Evolutionary conservation across 805 yeast genomes (phyloP).

Genomic region (Candida corydali): DNA sequence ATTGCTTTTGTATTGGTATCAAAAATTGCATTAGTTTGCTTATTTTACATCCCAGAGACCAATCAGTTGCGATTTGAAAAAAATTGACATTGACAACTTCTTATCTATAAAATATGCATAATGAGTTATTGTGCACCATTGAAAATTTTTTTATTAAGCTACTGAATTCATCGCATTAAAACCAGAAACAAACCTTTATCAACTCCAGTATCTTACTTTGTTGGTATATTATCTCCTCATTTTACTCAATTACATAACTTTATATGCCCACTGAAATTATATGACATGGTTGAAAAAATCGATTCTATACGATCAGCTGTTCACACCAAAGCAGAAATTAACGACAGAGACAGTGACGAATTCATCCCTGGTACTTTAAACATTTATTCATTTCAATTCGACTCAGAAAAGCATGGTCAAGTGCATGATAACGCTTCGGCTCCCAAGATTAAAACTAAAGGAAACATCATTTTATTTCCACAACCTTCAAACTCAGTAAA

Average conservation of each 20-base stretch:
- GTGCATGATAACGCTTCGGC: slow-evolving; percentile 7
- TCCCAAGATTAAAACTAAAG: slow-evolving; percentile 15
- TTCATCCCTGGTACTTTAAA: slow-evolving; percentile 56
- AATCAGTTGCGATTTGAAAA: too few species aligned
- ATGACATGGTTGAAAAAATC: slow-evolving; percentile 1
- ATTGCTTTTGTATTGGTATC: too few species aligned
- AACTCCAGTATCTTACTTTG: too few species aligned
- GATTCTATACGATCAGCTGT: slow-evolving; percentile 2
- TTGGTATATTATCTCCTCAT: too few species aligned
- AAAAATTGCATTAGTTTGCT: too few species aligned
- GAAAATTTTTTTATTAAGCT: neutral
- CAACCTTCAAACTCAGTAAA: slow-evolving; percentile 49
- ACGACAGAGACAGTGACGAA: slow-evolving; percentile 29
- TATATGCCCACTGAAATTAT: too few species aligned
- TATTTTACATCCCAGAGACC: too few species aligned
- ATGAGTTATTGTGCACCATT: neutral
- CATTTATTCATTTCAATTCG: slow-evolving; percentile 29
- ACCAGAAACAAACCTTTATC: too few species aligned
- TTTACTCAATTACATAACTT: too few species aligned
- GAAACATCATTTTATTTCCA: slow-evolving; percentile 39
- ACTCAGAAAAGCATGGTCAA: slow-evolving; percentile 4
- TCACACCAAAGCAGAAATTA: slow-evolving; percentile 18
- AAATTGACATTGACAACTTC: too few species aligned
- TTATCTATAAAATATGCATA: neutral
- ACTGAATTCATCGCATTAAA: too few species aligned